Evolutionary conservation across 345 rosid genomes (phyloP).

Genomic region (Capsella bursapastoris): DNA sequence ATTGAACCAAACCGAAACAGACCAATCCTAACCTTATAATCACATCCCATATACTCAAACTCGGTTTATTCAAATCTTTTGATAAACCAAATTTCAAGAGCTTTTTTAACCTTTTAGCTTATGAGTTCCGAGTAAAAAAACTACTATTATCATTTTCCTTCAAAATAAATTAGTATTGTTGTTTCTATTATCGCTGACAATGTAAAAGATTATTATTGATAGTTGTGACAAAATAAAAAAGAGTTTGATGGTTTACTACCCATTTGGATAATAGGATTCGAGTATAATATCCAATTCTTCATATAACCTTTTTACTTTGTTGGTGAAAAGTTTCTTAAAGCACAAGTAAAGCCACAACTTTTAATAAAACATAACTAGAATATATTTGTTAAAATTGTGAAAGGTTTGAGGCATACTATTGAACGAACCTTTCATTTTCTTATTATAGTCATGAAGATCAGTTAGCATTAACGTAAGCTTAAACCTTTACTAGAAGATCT

Average conservation of each 20-base stretch:
- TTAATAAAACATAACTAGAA: not conserved
- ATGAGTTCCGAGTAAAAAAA: too few species aligned
- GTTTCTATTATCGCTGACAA: too few species aligned
- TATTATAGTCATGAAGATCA: constrained; percentile 14
- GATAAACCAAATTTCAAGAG: not conserved
- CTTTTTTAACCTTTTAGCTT: not conserved
- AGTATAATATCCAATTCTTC: not conserved
- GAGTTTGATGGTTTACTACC: too few species aligned
- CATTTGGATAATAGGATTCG: too few species aligned
- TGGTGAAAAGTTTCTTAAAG: not conserved
- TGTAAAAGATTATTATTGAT: too few species aligned
- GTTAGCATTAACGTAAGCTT: constrained; percentile 22
- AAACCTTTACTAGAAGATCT: not conserved
- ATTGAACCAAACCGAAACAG: constrained; percentile 24
- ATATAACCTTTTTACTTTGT: not conserved
- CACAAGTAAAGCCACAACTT: not conserved
- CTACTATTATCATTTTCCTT: too few species aligned
- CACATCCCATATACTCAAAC: not conserved
- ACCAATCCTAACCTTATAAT: not conserved
- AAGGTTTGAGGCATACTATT: not conserved
- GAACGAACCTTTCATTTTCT: not conserved
- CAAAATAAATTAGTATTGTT: too few species aligned
- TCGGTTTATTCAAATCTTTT: not conserved
- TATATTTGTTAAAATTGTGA: not conserved
- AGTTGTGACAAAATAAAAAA: too few species aligned